Percentiles rank a stretch among this genome's conserved stretches.
Evolutionary conservation across 2,329 filamentous ascomycete genomes (phyloP).

Genomic region (Neocucurbitaria cava): DNA sequence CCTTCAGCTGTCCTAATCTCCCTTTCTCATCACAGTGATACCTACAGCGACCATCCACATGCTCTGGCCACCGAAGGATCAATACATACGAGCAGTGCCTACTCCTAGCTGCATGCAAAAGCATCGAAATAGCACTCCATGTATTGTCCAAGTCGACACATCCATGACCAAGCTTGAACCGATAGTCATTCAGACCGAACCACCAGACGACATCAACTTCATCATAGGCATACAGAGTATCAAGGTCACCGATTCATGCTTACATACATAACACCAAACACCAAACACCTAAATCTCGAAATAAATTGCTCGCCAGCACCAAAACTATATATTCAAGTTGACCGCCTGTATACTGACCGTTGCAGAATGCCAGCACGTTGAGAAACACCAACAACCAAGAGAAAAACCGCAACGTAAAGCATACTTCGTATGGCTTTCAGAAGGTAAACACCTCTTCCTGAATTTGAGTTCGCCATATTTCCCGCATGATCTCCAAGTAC

Average conservation of each 20-base stretch:
- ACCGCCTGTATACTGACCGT: not conserved
- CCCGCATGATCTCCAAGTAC: slow-evolving; percentile 8
- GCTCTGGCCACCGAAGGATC: not conserved
- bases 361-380: not conserved
- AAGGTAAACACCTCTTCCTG: not conserved
- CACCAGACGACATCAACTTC: not conserved
- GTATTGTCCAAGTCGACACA: not conserved
- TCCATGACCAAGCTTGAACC: not conserved
- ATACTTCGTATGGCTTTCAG: not conserved
- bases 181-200: not conserved
- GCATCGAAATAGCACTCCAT: not conserved
- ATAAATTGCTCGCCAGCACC: not conserved
- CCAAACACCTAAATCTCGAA: not conserved
- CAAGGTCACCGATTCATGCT: not conserved
- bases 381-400: not conserved
- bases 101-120: not conserved
- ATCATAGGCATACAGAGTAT: not conserved
- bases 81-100: not conserved
- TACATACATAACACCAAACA: not conserved
- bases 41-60: not conserved
- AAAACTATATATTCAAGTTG: not conserved
- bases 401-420: not conserved
- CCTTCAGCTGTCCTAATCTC: not conserved
- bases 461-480: not conserved
- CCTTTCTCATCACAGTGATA: not conserved